Evolutionary conservation across 169 alveolate genomes (phyloP).

Genomic region (Plasmodium coatneyi): DNA sequence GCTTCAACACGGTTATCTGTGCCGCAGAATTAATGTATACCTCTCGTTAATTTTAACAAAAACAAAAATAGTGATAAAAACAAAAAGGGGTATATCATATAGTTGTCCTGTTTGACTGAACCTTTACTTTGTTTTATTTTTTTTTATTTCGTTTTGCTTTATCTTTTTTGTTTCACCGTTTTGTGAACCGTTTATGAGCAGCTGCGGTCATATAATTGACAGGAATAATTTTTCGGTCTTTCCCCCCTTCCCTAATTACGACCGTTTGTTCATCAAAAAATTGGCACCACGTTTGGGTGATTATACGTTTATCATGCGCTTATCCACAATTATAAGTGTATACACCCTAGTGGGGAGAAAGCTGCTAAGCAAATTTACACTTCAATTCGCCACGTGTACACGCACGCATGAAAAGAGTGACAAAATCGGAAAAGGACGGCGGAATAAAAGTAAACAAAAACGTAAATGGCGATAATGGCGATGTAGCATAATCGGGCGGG

Average conservation of each 20-base stretch:
- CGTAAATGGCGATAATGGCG: neutral
- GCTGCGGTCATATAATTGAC: neutral
- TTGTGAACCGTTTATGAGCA: neutral
- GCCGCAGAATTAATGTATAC: neutral
- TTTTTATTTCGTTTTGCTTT: too few species aligned
- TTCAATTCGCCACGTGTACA: neutral
- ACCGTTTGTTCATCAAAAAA: neutral
- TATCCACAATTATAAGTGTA: neutral
- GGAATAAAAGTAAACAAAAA: neutral
- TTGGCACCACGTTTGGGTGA: neutral
- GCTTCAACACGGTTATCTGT: neutral
- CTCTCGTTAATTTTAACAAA: neutral
- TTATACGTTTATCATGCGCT: neutral
- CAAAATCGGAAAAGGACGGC: neutral
- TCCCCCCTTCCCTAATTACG: neutral
- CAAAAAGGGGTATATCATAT: neutral
- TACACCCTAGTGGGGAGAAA: neutral
- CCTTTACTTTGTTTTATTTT: neutral
- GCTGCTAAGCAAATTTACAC: neutral
- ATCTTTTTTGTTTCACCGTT: neutral
- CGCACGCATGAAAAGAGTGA: slow-evolving; percentile 3
- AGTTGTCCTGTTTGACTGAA: neutral
- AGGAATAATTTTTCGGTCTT: neutral
- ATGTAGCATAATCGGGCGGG: neutral
- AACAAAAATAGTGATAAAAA: neutral